These are phyloP conservation scores for Ceratocystiopsis brevicomis DNA, from an alignment of 2,329 filamentous ascomycete genomes.

Conservation along the genomic window DNA sequence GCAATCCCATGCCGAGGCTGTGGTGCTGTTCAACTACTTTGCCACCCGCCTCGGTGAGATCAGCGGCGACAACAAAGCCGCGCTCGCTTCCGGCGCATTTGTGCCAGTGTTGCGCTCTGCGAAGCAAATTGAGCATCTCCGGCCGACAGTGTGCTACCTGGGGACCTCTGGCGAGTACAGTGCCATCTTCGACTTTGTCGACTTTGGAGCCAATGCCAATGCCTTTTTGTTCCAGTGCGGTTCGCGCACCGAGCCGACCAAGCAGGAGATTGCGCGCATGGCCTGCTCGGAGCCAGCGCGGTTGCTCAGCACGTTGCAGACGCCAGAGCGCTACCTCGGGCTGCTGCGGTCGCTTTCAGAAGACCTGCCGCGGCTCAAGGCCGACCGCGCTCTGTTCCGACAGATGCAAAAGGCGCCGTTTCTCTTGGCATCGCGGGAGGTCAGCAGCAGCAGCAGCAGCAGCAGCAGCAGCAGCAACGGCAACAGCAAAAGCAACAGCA, in stretches of 20 bases:
- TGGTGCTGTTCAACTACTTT: conserved; percentile 66
- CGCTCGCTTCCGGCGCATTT: conserved; percentile 46
- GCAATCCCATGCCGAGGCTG: conserved; percentile 43
- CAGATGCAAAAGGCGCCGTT: conserved; percentile 60
- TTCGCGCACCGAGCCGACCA: conserved; percentile 79
- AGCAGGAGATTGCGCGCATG: conserved; percentile 63
- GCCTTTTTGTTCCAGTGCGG: conserved; percentile 75
- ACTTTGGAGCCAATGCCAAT: conserved; percentile 78
- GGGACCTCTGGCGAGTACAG: conserved; percentile 53
- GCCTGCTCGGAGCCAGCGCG: conserved; percentile 70
- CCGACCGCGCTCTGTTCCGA: conserved; percentile 58
- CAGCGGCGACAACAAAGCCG: conserved; percentile 36
- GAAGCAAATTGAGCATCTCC: conserved; percentile 31
- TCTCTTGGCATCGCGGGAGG: conserved; percentile 66
- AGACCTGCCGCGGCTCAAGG: conserved; percentile 47
- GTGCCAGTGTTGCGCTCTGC: conserved; percentile 38
- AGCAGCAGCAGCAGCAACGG: neutral
- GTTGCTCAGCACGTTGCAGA: conserved; percentile 62
- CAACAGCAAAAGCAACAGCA: neutral
- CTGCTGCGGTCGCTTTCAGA: conserved; percentile 68
- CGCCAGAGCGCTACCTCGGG: conserved; percentile 68
- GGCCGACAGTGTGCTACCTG: conserved; percentile 62
- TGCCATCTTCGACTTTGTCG: conserved; percentile 91
- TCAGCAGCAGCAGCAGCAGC: conserved; percentile 19
- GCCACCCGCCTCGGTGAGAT: conserved; percentile 59